Evolutionary conservation across 768 basidiomycete species (phyloP), one percentile per base, ranked within the genome.

Genomic region (Boletus sp.): DNA sequence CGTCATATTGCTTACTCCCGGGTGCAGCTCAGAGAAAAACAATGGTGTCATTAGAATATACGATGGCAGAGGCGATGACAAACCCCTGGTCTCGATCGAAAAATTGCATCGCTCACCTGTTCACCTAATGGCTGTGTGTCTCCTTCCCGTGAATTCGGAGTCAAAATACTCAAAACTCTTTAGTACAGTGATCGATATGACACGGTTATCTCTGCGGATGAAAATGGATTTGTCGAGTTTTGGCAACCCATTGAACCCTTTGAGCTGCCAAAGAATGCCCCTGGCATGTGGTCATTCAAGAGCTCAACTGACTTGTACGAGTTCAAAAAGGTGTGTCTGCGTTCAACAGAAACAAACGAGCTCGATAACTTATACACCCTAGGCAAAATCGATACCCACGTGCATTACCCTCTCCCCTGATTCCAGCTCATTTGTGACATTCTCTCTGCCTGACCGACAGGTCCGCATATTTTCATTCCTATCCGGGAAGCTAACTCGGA

Each of bases 211-310:
- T 97, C 95, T 14, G 92, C 93, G 2, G 97, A 99, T 61, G 90
- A 97, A 70, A 84, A 83, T 11, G 97, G 97, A 0, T 97, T 98
- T 65, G 74, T 99, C 30, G 97, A 99, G 70, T 97, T 95, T 69
- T 99, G 97, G 97, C 83, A 85, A 64, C 95, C 96, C 1, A 71
- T 69, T 9, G 95, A 98, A 66, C 92, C 93, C 2, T 98, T 94
- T 68, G 88, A 84, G 47, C 72, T 84, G 38, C 96, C 97, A 1
- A 84, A 83, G 59, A 83, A 86, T 52, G 76, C 92, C 1, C 77
- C 83, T 2, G 87, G 87, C 1, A 69, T 97, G 57, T 99, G 96
- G 96, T 77, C 84, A 32, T 95, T 80, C 75, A 98, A 98, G 70
- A 89, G 84, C 48, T 82, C 86, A 39, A 98, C 97, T 0, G 93